Conservation (phyloP, 108 stramenopile species). For the Pseudonitzschia pungens region DNA sequence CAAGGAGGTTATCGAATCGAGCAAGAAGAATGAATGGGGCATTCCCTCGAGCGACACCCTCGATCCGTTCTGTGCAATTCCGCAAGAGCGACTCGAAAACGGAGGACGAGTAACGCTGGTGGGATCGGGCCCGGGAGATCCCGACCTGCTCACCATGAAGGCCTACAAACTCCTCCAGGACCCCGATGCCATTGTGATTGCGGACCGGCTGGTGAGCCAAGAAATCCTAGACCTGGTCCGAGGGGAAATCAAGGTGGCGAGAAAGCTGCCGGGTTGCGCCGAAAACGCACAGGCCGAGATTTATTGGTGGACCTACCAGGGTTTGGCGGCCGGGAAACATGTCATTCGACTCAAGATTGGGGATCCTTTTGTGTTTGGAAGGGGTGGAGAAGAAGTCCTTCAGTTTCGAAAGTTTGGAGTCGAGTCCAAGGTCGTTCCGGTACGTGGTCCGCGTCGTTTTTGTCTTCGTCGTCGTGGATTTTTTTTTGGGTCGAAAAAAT, state of each 20-base stretch:
- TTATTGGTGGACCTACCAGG: conserved; percentile 88
- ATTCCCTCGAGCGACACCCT: conserved; percentile 35
- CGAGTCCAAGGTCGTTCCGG: conserved; percentile 74
- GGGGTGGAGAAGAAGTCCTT: conserved; percentile 96
- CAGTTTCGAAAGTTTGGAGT: conserved; percentile 86
- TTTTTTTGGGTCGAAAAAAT: too few species aligned
- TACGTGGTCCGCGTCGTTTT: conserved; percentile 33
- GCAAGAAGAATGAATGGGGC: conserved; percentile 48
- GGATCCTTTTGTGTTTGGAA: conserved; percentile 97
- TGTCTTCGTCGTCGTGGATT: conserved; percentile 5
- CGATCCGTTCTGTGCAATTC: conserved; percentile 28
- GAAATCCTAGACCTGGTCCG: conserved; percentile 82
- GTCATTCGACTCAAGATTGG: conserved; percentile 98
- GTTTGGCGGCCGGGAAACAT: conserved; percentile 71
- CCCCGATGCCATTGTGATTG: conserved; percentile 76
- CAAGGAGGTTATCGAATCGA: conserved; percentile 15
- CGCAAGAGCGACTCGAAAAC: conserved; percentile 36
- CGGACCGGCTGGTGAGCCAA: conserved; percentile 90
- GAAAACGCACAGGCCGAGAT: conserved; percentile 94
- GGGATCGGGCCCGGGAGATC: conserved; percentile 94
- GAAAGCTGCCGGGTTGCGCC: conserved; percentile 94
- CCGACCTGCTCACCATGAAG: conserved; percentile 90
- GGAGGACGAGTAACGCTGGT: conserved; percentile 80
- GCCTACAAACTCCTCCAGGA: conserved; percentile 65
- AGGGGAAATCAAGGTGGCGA: conserved; percentile 82